A percentile compares a stretch with the other conserved stretches of the same genome.
These are phyloP conservation scores for Coccomyxa sp. DNA, from an alignment of 139 green algal species.

Conservation along the genomic window DNA sequence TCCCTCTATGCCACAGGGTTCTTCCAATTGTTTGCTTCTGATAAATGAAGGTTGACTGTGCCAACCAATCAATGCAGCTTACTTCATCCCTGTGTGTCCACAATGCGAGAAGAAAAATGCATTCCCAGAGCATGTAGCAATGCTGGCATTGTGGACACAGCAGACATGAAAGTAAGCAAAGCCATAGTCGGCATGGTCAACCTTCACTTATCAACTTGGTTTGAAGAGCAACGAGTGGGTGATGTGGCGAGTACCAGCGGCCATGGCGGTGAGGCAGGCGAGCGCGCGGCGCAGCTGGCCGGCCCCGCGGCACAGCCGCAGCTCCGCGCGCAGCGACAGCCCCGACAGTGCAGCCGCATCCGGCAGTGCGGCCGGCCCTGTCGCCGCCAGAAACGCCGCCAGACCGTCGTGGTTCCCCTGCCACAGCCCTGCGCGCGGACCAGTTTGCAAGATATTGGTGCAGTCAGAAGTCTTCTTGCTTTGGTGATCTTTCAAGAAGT, in stretches of 20 bases:
- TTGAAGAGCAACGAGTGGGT: too few species aligned
- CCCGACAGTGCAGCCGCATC: slow-evolving; percentile 36
- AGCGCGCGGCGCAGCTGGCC: background rate
- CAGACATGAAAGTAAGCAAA: too few species aligned
- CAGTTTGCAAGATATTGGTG: background rate
- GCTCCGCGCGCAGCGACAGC: slow-evolving; percentile 33
- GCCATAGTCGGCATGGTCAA: too few species aligned
- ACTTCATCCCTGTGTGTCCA: too few species aligned
- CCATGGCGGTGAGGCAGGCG: background rate
- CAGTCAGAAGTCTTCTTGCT: background rate
- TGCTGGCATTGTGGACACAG: too few species aligned
- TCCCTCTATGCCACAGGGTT: too few species aligned
- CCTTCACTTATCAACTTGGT: too few species aligned
- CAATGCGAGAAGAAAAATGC: too few species aligned
- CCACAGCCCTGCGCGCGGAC: slow-evolving; percentile 23
- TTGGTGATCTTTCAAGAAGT: slow-evolving; percentile 34
- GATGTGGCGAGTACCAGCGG: background rate
- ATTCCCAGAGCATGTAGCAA: too few species aligned
- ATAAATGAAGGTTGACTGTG: too few species aligned
- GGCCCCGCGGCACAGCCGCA: slow-evolving; percentile 25
- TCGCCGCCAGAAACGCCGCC: slow-evolving; percentile 43
- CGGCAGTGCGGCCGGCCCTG: slow-evolving; percentile 21
- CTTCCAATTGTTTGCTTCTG: too few species aligned
- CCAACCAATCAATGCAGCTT: too few species aligned
- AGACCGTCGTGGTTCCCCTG: slow-evolving; percentile 38